A percentile compares a stretch with the other conserved stretches of the same genome.
Evolutionary conservation across 169 alveolate species (phyloP).

Genomic region (Theileria orientalis): DNA sequence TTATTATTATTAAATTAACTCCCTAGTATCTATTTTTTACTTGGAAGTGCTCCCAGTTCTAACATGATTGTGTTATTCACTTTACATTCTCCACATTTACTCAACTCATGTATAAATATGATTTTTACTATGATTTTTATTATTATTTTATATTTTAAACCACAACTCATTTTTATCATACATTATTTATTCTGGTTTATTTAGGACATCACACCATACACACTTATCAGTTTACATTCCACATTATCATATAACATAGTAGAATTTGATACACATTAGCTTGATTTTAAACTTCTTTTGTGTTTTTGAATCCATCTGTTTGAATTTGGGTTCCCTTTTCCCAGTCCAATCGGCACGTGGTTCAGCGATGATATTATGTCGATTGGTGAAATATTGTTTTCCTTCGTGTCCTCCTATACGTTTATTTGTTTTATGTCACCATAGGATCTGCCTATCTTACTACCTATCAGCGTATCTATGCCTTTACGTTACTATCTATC

Average conservation of each 20-base stretch:
- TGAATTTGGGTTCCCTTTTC: constrained; percentile 68
- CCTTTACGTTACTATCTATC: not conserved
- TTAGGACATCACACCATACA: not conserved
- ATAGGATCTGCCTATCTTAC: not conserved
- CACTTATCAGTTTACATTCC: not conserved
- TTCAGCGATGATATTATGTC: not conserved
- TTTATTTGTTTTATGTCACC: not conserved
- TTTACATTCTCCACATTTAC: constrained; percentile 1
- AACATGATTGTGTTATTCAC: constrained; percentile 24
- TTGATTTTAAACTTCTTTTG: constrained; percentile 45
- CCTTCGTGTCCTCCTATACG: constrained; percentile 24
- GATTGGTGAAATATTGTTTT: constrained; percentile 7
- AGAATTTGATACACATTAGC: not conserved
- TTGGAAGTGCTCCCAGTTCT: constrained; percentile 65
- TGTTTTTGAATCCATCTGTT: constrained; percentile 62
- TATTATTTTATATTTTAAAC: not conserved
- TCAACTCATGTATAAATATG: not conserved
- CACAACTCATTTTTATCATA: not conserved
- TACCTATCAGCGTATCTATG: not conserved
- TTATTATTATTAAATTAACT: not conserved
- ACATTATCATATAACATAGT: no score
- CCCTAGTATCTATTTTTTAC: not conserved
- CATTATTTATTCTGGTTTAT: not conserved
- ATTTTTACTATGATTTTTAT: not conserved
- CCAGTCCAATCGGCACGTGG: constrained; percentile 56